Base-by-base conservation (phyloP, 495 filamentous ascomycete species). In the Talaromyces ruber region DNA sequence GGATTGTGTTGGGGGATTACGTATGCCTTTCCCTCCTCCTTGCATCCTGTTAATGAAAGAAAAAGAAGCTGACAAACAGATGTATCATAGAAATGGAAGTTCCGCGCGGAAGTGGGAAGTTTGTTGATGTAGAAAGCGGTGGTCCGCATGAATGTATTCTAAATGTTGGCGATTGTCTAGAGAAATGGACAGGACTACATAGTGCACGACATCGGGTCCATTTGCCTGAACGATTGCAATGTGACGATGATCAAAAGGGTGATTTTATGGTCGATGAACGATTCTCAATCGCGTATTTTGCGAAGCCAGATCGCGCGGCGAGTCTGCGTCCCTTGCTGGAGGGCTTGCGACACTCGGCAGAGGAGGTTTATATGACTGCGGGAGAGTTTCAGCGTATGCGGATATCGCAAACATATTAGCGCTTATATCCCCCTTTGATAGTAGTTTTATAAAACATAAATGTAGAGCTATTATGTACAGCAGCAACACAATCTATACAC, bases 1-100 rank as follows among this genome's bases (percentile, higher is more conserved):
- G 59, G 79, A 83, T 59, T 61, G 58, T 0, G 68, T 71, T 1
- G 74, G 80, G 6, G 81, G 81, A 0, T 60, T 83, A 0, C 72
- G 50, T 51, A 34, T 12, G 32, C 11, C 3, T 11, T 11, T 12
- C 12, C 11, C 32, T 8, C 32, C 3, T 1, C 12, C 7, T 8
- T 8, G 8, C 32, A 8, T 34, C 7, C 7, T 12, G 8, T 34
- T 2, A 6, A 6, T 12, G 5, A 6, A 11, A 34, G 2, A 34
- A 37, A 12, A 8, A 37, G 7, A 2, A 39, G n/a, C 34, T 39
- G 14, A 39, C 34, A 39, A 16, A 39, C 16, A 5, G 30, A 32
- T 32, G 1, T 39, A 4, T 5, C 16, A 16, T 39, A 39, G 34
- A 39, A 39, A 39, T 39, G 34, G 34, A 39, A 39, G 14, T 39